Percentiles rank a stretch among this genome's conserved stretches.
Conservation (phyloP, 371 early-diverging fungal species). For the Zopfochytrium polystomum region DNA sequence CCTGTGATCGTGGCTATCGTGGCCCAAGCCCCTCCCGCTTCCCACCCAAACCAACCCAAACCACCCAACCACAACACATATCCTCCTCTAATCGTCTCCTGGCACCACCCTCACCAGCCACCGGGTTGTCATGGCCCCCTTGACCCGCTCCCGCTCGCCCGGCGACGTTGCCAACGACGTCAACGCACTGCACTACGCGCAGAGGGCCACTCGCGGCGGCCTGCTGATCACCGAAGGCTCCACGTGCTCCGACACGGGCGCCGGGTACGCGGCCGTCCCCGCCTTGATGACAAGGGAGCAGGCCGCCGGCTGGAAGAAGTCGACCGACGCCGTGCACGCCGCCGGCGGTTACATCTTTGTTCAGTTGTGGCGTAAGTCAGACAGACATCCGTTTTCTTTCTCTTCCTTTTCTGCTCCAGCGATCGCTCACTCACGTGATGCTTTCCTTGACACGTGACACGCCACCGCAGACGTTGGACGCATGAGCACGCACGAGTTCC, state of each 20-base stretch:
- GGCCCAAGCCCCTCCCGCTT: no score
- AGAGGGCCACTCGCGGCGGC: constrained; percentile 58
- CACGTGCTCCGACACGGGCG: no score
- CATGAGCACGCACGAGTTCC: not conserved
- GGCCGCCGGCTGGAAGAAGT: constrained; percentile 55
- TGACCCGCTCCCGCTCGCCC: constrained; percentile 47
- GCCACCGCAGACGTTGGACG: constrained; percentile 7
- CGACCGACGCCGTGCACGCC: constrained; percentile 55
- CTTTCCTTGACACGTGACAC: no score
- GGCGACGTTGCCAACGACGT: constrained; percentile 30
- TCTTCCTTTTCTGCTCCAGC: not conserved
- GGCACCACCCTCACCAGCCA: no score
- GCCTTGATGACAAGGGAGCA: constrained; percentile 42
- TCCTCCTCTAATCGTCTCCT: no score
- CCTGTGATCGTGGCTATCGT: no score
- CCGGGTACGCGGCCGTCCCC: not conserved
- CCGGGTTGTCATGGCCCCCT: constrained; percentile 52
- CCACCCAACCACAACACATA: no score
- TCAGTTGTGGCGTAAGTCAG: constrained; percentile 52
- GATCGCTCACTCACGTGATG: constrained; percentile 14
- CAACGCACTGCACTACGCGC: constrained; percentile 51
- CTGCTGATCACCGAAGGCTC: constrained; percentile 61
- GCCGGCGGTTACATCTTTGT: constrained; percentile 54
- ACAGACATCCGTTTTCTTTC: no score
- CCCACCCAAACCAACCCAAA: no score